A percentile compares a stretch with the other conserved stretches of the same genome.
phyloP scores from a whole-genome alignment of 176 grass and related monocot genomes.

The Bromus sterilis region DNA sequence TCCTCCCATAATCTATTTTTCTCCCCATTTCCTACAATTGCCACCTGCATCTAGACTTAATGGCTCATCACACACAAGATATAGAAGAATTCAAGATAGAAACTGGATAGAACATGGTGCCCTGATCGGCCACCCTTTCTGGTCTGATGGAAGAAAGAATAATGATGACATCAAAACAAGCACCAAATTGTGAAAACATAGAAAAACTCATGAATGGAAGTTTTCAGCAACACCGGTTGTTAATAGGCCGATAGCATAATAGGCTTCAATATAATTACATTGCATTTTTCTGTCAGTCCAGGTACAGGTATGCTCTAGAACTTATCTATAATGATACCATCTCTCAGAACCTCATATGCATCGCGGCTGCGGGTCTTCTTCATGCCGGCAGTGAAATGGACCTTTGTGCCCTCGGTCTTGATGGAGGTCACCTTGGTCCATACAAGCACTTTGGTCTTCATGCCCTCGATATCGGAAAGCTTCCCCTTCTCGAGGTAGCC shows the following conservation, averaged over 20 bases:
- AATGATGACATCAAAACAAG: background rate
- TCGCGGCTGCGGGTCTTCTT: conserved; percentile 71
- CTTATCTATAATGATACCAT: conserved; percentile 75
- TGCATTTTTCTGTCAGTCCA: background rate
- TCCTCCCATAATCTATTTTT: background rate
- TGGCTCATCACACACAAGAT: background rate
- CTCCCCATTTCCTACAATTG: background rate
- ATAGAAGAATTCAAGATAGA: background rate
- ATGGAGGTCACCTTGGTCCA: conserved; percentile 79
- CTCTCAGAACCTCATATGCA: conserved; percentile 78
- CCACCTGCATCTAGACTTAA: background rate
- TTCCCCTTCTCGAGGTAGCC: conserved; percentile 90
- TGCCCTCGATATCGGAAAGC: conserved; percentile 72
- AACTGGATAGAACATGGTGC: background rate
- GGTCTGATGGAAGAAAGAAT: background rate
- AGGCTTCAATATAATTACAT: conserved; percentile 17
- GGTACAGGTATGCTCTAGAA: conserved; percentile 50
- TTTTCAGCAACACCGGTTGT: background rate
- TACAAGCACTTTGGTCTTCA: conserved; percentile 84
- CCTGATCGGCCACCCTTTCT: background rate
- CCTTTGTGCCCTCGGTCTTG: conserved; percentile 67
- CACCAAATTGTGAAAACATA: background rate
- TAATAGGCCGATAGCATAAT: background rate
- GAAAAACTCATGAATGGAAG: background rate
- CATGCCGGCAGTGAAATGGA: conserved; percentile 66